These are phyloP conservation scores for Seminavis robusta DNA, from an alignment of 108 stramenopile genomes.

Conservation along the genomic window DNA sequence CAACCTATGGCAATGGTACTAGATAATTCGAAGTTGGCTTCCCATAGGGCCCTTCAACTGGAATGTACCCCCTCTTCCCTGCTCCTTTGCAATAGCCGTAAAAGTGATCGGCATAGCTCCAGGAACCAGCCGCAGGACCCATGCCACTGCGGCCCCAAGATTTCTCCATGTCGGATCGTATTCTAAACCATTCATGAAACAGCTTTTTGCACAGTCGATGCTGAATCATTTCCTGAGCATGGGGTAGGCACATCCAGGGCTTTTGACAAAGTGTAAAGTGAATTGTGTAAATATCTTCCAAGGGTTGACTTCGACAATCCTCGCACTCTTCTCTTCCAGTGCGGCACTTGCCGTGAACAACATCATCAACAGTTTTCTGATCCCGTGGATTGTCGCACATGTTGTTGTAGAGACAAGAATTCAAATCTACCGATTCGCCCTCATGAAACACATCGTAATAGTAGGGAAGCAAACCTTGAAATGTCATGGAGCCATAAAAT, in stretches of 20 bases:
- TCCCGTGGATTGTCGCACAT: slow-evolving; percentile 84
- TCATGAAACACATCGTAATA: slow-evolving; percentile 70
- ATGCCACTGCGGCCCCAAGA: slow-evolving; percentile 33
- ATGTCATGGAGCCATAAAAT: slow-evolving; percentile 77
- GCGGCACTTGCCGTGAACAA: slow-evolving; percentile 49
- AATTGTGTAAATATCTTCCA: slow-evolving; percentile 58
- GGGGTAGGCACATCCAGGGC: slow-evolving; percentile 80
- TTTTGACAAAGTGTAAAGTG: slow-evolving; percentile 93
- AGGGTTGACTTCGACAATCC: slow-evolving; percentile 54
- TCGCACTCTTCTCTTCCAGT: slow-evolving; percentile 43
- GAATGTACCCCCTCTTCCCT: slow-evolving; percentile 53
- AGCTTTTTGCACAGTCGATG: slow-evolving; percentile 27
- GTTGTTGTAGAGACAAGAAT: slow-evolving; percentile 88
- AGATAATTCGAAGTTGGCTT: no score
- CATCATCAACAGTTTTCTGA: slow-evolving; percentile 38
- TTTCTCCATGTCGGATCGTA: slow-evolving; percentile 59
- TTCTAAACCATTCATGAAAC: slow-evolving; percentile 32
- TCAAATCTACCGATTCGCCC: slow-evolving; percentile 63
- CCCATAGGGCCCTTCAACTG: slow-evolving; percentile 30
- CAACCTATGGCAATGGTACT: no score
- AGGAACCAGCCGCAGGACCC: slow-evolving; percentile 46
- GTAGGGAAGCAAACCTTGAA: slow-evolving; percentile 89
- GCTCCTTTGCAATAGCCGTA: slow-evolving; percentile 54
- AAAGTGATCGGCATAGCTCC: slow-evolving; percentile 47
- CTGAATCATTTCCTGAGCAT: slow-evolving; percentile 38